These are phyloP conservation scores for Jacaranda copaia DNA, from an alignment of 257 asterid genomes.

Conservation along the genomic window DNA sequence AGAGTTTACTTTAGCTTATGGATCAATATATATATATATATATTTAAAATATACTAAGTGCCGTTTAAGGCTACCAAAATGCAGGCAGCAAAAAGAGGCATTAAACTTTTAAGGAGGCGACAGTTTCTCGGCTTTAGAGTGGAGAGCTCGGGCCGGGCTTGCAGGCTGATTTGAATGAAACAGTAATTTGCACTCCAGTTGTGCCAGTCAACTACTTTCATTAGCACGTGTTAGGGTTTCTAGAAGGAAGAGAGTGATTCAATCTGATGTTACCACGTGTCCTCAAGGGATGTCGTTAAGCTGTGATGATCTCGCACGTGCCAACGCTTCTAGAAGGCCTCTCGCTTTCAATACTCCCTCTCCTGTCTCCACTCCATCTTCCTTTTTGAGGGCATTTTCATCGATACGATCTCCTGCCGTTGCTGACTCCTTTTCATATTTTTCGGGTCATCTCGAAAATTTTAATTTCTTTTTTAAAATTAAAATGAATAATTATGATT, in stretches of 20 bases:
- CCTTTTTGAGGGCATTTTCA: neutral
- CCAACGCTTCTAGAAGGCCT: conserved; percentile 13
- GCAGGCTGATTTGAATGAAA: neutral
- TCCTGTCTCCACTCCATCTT: neutral
- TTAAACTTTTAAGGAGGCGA: neutral
- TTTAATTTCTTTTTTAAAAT: too few species aligned
- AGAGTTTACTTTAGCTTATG: too few species aligned
- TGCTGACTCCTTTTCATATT: neutral
- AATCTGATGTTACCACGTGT: neutral
- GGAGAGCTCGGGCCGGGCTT: neutral
- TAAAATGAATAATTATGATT: too few species aligned
- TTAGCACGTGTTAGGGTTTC: neutral
- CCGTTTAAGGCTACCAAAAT: too few species aligned
- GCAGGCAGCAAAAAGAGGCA: neutral
- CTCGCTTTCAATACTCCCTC: neutral
- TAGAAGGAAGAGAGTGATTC: neutral
- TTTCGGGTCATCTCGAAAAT: too few species aligned
- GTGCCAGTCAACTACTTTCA: neutral
- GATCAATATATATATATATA: too few species aligned
- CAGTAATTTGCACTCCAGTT: neutral
- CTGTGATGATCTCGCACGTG: neutral
- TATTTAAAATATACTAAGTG: too few species aligned
- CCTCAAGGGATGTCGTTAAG: neutral
- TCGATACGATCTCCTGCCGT: neutral
- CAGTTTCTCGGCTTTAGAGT: conserved; percentile 12